Evolutionary conservation across 2,329 filamentous ascomycete genomes (phyloP).

Genomic region (Aspergillus hiratsukae): DNA sequence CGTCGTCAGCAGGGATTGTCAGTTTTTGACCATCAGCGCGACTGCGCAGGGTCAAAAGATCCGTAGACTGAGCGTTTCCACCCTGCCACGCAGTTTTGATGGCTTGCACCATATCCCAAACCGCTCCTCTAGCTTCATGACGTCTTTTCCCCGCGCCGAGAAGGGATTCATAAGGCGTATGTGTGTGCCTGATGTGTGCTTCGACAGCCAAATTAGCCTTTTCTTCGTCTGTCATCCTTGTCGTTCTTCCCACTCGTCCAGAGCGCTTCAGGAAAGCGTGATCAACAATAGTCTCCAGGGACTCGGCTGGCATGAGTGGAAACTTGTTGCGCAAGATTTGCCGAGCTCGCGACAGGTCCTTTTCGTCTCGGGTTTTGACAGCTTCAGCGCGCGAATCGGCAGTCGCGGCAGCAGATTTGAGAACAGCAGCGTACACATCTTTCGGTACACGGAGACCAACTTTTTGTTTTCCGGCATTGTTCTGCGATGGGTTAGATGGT

Average conservation of each 20-base stretch:
- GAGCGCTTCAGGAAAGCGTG: constrained; percentile 41
- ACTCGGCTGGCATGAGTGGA: constrained; percentile 34
- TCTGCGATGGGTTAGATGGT: constrained; percentile 16
- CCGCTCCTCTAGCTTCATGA: constrained; percentile 26
- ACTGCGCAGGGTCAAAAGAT: neutral
- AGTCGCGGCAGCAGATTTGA: constrained; percentile 36
- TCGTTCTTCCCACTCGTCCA: constrained; percentile 36
- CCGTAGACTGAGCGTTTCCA: neutral
- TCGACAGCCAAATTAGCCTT: constrained; percentile 39
- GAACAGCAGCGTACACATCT: constrained; percentile 36
- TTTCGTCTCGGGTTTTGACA: constrained; percentile 34
- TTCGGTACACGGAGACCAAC: constrained; percentile 44
- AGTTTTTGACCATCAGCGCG: neutral
- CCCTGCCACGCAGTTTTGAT: constrained; percentile 32
- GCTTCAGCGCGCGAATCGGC: constrained; percentile 36
- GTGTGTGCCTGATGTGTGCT: constrained; percentile 41
- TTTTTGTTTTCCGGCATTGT: constrained; percentile 25
- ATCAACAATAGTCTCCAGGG: constrained; percentile 29
- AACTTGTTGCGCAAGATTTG: constrained; percentile 29
- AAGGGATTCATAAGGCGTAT: constrained; percentile 38
- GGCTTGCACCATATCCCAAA: constrained; percentile 25
- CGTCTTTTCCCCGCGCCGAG: constrained; percentile 23
- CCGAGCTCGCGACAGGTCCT: constrained; percentile 22
- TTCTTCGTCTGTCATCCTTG: constrained; percentile 26
- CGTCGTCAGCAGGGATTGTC: neutral